Base-by-base conservation (phyloP, 768 basidiomycete species). In the Holtermannia corniformis region DNA sequence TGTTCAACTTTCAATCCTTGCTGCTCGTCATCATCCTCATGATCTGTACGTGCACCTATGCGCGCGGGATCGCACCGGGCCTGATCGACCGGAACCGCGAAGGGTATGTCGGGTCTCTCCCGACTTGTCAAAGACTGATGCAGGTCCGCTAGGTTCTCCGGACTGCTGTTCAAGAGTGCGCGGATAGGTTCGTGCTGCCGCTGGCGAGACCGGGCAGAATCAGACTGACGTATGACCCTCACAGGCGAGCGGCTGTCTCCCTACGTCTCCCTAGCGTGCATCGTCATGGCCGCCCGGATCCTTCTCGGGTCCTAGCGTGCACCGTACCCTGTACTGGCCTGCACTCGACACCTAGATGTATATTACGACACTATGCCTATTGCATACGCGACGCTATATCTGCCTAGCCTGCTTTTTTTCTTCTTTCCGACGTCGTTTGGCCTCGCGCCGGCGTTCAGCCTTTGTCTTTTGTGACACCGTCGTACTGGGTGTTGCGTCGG, bases 1-100 rank as follows among this genome's bases (percentile, higher is more conserved):
- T 99, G 21, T 96, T 97, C 82, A 93, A 96, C 75, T 99, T 99
- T 70, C 85, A 93, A 73, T 90, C 92, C 0, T 79, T 99, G 19
- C 79, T 99, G 19, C 82, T 93, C 65, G 90, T 93, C 70, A 84
- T 96, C 59, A 80, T 97, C 7, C 79, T 99, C 46, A 78, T 87
- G 71, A 90, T 96, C 55, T 99, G 95, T 76, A 97, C 95, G 53
- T 96, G 88, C 76, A 91, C 93, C 3, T 99, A 97, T 73, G 80
- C 92, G 13, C 83, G 95, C 43, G 83, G 87, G 0, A 84, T 92
- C 14, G 84, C 87, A 2, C 95, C 95, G 11, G 79, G 87, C 22
- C 76, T 97, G 3, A 79, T 97, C 12, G 95, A 99, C 72, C 78
- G 86, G 59, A 96, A 97, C 72, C 90, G 91, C 74, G 79, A 89